These are phyloP conservation scores for Phyllosticta ampelicida DNA, from an alignment of 2,329 filamentous ascomycete genomes.

Conservation along the genomic window DNA sequence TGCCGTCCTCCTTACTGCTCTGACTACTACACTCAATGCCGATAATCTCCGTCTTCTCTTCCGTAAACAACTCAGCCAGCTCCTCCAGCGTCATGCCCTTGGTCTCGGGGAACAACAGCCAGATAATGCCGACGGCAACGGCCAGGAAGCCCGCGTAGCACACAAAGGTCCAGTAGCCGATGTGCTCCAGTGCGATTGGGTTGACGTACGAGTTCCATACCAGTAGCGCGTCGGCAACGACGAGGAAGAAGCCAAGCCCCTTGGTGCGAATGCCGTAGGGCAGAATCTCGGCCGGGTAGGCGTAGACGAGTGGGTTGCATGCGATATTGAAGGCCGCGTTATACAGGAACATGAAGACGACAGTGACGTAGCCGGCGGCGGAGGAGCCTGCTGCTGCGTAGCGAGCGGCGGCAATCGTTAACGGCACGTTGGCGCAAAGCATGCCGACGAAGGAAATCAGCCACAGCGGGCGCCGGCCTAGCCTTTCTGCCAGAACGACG, in stretches of 20 bases:
- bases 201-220: slow-evolving; percentile 36
- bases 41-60: neutral
- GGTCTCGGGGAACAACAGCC: neutral
- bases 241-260: slow-evolving; percentile 35
- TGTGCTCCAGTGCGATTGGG: slow-evolving; percentile 29
- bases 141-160: neutral
- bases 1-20: neutral
- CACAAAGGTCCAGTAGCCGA: slow-evolving; percentile 18
- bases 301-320: slow-evolving; percentile 22
- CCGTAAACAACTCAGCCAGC: neutral
- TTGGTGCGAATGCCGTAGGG: slow-evolving; percentile 28
- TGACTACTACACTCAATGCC: neutral
- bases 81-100: slow-evolving; percentile 1
- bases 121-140: neutral
- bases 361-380: slow-evolving; percentile 18
- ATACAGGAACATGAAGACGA: slow-evolving; percentile 22
- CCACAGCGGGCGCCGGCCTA: slow-evolving; percentile 35
- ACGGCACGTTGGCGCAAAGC: slow-evolving; percentile 33
- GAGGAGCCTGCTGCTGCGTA: slow-evolving; percentile 15
- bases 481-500: slow-evolving; percentile 31
- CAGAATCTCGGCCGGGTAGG: slow-evolving; percentile 27
- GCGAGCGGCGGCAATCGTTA: slow-evolving; percentile 31
- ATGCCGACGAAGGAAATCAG: slow-evolving; percentile 33
- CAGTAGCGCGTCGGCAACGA: slow-evolving; percentile 35
- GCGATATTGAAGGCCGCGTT: slow-evolving; percentile 34